Evolutionary conservation across 116 monocot species (phyloP), one percentile per base, ranked within the genome.

Genomic region (Dioscorea cayenensis): DNA sequence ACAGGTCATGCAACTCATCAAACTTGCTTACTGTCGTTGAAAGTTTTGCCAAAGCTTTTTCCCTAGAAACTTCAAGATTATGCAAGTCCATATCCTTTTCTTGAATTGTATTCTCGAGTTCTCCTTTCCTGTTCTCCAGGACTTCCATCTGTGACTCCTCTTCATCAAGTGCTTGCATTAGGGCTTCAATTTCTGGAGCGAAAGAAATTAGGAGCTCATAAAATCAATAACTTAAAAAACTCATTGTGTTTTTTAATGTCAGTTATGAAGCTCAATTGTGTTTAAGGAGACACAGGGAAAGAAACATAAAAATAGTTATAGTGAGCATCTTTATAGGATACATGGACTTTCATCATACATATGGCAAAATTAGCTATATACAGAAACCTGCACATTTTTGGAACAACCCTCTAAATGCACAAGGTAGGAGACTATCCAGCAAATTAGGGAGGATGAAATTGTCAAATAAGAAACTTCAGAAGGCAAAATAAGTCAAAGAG

Each of bases 81-180:
- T 94, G 82, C 63, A 94, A 70, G 23, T 76, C 61, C 14, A 79
- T 32, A 25, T 67, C 66, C 73, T 86, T 93, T 71, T 91, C 82
- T 72, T 85, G 73, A 14, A 87, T 10, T 65, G 77, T 36, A 62
- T 77, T 77, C 71, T 89, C 86, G 37, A 90, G 72, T 64, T 83
- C 83, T 49, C 70, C 66, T 65, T 82, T 86, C 65, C 73, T 86
- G 62, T 22, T 85, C 51, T 82, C 86, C 67, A 99, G 74, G 35
- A 66, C 64, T 77, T 87, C 91, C 75, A 91, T 86, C 73, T 94
- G 86, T 43, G 74, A 79, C 77, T 99, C 99, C 75, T 99, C 91
- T 76, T 99, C 99, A 75, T 99, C 99, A 79, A 99, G 91, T 49
- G 91, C 94, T 83, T 91, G 91, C 84, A 94, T 89, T 28, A 99